Conservation (phyloP, 768 basidiomycete species). For the Kwoniella bestiolae region DNA sequence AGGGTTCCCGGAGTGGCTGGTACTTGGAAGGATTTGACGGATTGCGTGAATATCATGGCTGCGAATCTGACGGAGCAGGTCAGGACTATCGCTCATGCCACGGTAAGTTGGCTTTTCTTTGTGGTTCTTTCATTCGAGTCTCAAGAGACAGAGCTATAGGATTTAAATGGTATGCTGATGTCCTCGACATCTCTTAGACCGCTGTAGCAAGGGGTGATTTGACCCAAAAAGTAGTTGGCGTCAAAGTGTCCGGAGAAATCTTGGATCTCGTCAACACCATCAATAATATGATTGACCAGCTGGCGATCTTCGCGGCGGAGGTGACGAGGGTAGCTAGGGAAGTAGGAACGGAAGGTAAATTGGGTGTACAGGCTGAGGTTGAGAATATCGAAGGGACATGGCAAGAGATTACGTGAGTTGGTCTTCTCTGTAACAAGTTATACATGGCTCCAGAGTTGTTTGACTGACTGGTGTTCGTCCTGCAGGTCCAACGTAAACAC, state of each 20-base stretch:
- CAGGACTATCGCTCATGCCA: slow-evolving; percentile 88
- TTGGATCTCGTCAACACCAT: slow-evolving; percentile 95
- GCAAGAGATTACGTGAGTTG: slow-evolving; percentile 93
- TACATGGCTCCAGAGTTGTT: not conserved
- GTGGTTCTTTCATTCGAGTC: not conserved
- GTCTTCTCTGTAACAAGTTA: not conserved
- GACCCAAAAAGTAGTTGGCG: slow-evolving; percentile 88
- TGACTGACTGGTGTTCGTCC: not conserved
- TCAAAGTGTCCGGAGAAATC: slow-evolving; percentile 94
- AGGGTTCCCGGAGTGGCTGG: slow-evolving; percentile 55
- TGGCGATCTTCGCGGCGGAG: slow-evolving; percentile 71
- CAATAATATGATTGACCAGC: slow-evolving; percentile 66
- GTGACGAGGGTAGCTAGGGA: slow-evolving; percentile 96
- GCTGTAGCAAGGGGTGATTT: slow-evolving; percentile 93
- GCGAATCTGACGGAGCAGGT: slow-evolving; percentile 74
- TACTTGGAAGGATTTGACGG: slow-evolving; percentile 55
- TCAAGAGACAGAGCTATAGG: not conserved
- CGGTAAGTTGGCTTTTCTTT: slow-evolving; percentile 63
- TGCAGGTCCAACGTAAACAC: slow-evolving; percentile 90
- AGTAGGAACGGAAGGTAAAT: slow-evolving; percentile 97
- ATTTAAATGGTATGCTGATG: not conserved
- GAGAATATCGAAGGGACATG: slow-evolving; percentile 97
- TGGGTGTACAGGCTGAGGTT: slow-evolving; percentile 96
- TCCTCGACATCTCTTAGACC: slow-evolving; percentile 60
- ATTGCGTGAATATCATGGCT: slow-evolving; percentile 83